Evolutionary conservation across 768 basidiomycete species (phyloP).

Genomic region (Naganishia vaughanmartiniae): DNA sequence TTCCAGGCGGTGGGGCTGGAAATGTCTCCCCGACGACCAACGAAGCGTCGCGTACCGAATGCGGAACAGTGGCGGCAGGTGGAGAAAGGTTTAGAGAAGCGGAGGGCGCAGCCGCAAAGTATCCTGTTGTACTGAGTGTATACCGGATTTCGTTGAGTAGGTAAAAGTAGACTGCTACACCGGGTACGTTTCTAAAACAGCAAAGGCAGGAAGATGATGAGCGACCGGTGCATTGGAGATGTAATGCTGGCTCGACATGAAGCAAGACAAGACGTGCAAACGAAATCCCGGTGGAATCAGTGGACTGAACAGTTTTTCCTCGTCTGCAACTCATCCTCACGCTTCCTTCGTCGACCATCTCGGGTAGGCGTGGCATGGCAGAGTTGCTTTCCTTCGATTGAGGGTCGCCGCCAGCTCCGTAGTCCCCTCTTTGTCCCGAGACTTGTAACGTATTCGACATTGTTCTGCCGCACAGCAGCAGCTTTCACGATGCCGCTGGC

Average conservation of each 20-base stretch:
- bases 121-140: constrained; percentile 67
- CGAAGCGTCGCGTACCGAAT: neutral
- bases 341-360: too few relatives aligned
- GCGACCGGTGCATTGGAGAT: neutral
- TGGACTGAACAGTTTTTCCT: too few relatives aligned
- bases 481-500: too few relatives aligned
- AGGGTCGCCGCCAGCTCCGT: too few relatives aligned
- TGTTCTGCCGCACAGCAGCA: too few relatives aligned
- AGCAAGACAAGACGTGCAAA: neutral
- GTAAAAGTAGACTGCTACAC: constrained; percentile 89
- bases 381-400: too few relatives aligned
- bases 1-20: neutral
- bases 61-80: constrained; percentile 1
- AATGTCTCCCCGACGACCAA: neutral
- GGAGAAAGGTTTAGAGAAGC: neutral
- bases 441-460: too few relatives aligned
- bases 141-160: constrained; percentile 76
- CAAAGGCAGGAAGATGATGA: neutral
- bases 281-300: too few relatives aligned
- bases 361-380: too few relatives aligned
- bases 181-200: constrained; percentile 74
- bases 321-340: too few relatives aligned
- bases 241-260: neutral
- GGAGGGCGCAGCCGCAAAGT: constrained; percentile 59
- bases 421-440: too few relatives aligned